These are phyloP conservation scores for Pestalotiopsis sp. DNA, from an alignment of 2,329 filamentous ascomycete genomes.

Conservation along the genomic window DNA sequence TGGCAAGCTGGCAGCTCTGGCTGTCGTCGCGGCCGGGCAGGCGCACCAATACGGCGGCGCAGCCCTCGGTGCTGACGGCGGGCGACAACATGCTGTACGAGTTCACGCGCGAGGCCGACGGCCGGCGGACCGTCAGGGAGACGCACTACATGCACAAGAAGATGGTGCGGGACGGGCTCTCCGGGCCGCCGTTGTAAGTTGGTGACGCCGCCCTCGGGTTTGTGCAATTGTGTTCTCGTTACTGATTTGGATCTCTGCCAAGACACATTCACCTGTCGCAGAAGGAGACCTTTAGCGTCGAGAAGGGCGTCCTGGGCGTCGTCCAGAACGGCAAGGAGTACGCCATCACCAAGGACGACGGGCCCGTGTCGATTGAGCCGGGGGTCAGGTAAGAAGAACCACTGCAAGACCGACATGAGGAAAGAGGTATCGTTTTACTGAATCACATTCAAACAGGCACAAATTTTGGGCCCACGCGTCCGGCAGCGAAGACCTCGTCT, in stretches of 20 bases:
- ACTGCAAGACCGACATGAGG: neutral
- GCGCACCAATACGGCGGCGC: slow-evolving; percentile 12
- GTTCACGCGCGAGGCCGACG: slow-evolving; percentile 7
- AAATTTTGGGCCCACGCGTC: slow-evolving; percentile 21
- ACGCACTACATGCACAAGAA: slow-evolving; percentile 21
- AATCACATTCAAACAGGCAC: slow-evolving; percentile 12
- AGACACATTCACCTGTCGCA: slow-evolving; percentile 23
- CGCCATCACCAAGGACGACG: slow-evolving; percentile 18
- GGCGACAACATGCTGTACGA: slow-evolving; percentile 17
- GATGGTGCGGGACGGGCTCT: slow-evolving; percentile 16
- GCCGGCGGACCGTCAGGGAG: slow-evolving; percentile 17
- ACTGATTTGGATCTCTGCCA: neutral
- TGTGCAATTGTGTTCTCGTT: too few species aligned
- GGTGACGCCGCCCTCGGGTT: neutral
- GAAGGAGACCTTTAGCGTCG: slow-evolving; percentile 21
- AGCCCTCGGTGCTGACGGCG: slow-evolving; percentile 1
- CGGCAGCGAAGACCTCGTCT: slow-evolving; percentile 18
- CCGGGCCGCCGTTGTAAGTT: slow-evolving; percentile 21
- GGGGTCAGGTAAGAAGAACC: slow-evolving; percentile 16
- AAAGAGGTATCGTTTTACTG: neutral
- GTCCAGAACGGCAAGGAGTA: slow-evolving; percentile 13
- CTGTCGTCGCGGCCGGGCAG: slow-evolving; percentile 19
- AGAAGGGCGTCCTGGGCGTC: slow-evolving; percentile 19
- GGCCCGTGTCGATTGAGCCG: slow-evolving; percentile 14
- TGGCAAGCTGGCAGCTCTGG: slow-evolving; percentile 20